A percentile compares a stretch with the other conserved stretches of the same genome.
Conservation (phyloP, 2,329 filamentous ascomycete species). For the Elsinoe necatrix region DNA sequence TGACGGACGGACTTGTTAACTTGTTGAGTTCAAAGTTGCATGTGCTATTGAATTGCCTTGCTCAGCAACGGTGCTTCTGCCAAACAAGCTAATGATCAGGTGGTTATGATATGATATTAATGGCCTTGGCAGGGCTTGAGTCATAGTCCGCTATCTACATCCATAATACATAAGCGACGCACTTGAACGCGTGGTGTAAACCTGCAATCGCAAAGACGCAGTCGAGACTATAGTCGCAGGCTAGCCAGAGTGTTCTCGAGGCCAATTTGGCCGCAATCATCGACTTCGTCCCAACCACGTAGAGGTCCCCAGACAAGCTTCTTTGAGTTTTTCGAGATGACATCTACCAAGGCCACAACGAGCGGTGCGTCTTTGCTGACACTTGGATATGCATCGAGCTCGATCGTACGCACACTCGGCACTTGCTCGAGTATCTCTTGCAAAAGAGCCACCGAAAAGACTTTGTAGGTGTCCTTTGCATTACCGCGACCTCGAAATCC, state of each 20-base stretch:
- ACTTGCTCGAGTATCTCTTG: constrained; percentile 48
- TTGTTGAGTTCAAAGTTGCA: constrained; percentile 5
- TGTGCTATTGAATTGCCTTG: neutral
- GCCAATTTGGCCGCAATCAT: constrained; percentile 26
- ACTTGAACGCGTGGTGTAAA: too few species aligned
- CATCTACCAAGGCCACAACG: constrained; percentile 52
- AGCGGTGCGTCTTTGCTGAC: constrained; percentile 59
- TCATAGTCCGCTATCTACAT: constrained; percentile 1
- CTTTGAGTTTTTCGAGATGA: constrained; percentile 42
- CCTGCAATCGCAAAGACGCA: neutral
- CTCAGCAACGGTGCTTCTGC: neutral
- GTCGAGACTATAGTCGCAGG: constrained; percentile 14
- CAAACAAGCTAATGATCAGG: neutral
- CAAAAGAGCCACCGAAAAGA: constrained; percentile 54
- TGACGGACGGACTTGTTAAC: neutral
- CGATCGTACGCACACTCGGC: constrained; percentile 49
- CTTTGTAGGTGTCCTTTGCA: constrained; percentile 60
- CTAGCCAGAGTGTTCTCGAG: constrained; percentile 19
- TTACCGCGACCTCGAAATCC: constrained; percentile 50
- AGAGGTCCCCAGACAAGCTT: constrained; percentile 59
- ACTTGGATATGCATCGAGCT: constrained; percentile 61
- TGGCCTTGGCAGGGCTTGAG: too few species aligned
- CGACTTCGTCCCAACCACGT: constrained; percentile 55
- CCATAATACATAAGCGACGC: too few species aligned
- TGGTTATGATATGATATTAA: too few species aligned